A percentile compares a stretch with the other conserved stretches of the same genome.
These are phyloP conservation scores for Phaeosphaeriaceae sp. DNA, from an alignment of 2,329 filamentous ascomycete genomes.

Conservation along the genomic window DNA sequence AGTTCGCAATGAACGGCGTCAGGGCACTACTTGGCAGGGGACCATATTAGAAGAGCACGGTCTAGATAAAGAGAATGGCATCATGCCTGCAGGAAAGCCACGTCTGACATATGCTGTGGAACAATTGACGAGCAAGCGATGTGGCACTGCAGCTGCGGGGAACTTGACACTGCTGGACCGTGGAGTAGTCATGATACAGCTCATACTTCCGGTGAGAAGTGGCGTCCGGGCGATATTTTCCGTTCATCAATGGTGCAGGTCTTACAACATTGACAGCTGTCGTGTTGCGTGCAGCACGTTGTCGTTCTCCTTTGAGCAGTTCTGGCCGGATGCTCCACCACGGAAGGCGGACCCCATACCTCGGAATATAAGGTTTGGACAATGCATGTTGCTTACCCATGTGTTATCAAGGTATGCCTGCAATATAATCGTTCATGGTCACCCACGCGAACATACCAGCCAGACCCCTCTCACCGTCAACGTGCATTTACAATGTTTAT, in stretches of 20 bases:
- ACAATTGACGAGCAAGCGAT: constrained; percentile 16
- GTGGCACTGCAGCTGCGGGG: constrained; percentile 11
- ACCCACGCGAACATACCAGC: not conserved
- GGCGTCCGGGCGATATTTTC: not conserved
- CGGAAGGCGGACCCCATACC: not conserved
- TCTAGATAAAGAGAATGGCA: constrained; percentile 4
- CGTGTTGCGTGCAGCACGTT: not conserved
- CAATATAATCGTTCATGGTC: not conserved
- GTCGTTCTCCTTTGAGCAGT: not conserved
- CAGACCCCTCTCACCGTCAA: not conserved
- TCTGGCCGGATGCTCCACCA: not conserved
- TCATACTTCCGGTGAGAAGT: not conserved
- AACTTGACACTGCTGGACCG: not conserved
- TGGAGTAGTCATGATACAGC: not conserved
- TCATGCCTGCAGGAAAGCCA: constrained; percentile 3
- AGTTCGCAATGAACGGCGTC: constrained; percentile 32
- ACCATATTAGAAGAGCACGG: constrained; percentile 15
- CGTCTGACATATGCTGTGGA: constrained; percentile 18
- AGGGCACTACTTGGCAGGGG: constrained; percentile 41
- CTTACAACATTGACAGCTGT: not conserved
- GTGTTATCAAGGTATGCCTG: not conserved
- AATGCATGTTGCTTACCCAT: not conserved
- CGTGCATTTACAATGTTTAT: not conserved
- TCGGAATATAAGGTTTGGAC: not conserved
- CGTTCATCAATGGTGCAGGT: not conserved